These are phyloP conservation scores for Epithele typhae DNA, from an alignment of 768 basidiomycete species.

Conservation along the genomic window DNA sequence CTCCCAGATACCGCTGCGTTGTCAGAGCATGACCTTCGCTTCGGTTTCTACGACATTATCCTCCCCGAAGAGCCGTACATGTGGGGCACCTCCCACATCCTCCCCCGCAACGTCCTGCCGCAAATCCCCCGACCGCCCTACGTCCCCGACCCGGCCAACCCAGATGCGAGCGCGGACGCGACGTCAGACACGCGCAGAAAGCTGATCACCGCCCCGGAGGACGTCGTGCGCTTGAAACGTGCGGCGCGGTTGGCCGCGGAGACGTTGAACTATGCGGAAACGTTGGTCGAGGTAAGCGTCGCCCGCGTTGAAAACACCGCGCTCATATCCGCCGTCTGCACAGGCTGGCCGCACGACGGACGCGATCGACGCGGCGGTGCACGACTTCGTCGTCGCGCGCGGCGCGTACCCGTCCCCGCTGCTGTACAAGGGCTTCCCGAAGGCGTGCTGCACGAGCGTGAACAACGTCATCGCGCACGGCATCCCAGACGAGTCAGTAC, in stretches of 20 bases:
- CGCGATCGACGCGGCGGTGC: conserved; percentile 65
- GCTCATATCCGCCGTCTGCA: background rate
- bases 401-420: conserved; percentile 87
- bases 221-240: conserved; percentile 8
- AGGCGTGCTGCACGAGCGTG: conserved; percentile 80
- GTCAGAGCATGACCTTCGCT: conserved; percentile 22
- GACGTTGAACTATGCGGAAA: conserved; percentile 18
- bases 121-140: conserved; percentile 52
- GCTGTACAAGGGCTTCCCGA: conserved; percentile 69
- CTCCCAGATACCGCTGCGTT: no score
- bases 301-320: background rate
- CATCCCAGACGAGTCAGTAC: conserved; percentile 93
- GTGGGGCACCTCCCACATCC: conserved; percentile 60
- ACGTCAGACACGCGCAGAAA: background rate
- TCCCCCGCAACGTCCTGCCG: conserved; percentile 50
- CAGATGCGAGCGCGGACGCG: background rate
- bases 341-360: conserved; percentile 74
- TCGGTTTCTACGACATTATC: conserved; percentile 56
- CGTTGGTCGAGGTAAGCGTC: conserved; percentile 18
- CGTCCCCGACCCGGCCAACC: background rate
- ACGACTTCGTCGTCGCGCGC: conserved; percentile 61
- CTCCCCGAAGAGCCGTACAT: conserved; percentile 62
- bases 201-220: conserved; percentile 13
- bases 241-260: conserved; percentile 20
- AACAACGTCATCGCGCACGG: conserved; percentile 89